phyloP scores from a whole-genome alignment of 2,329 filamentous ascomycete genomes.

The Fusarium phyllophilum region DNA sequence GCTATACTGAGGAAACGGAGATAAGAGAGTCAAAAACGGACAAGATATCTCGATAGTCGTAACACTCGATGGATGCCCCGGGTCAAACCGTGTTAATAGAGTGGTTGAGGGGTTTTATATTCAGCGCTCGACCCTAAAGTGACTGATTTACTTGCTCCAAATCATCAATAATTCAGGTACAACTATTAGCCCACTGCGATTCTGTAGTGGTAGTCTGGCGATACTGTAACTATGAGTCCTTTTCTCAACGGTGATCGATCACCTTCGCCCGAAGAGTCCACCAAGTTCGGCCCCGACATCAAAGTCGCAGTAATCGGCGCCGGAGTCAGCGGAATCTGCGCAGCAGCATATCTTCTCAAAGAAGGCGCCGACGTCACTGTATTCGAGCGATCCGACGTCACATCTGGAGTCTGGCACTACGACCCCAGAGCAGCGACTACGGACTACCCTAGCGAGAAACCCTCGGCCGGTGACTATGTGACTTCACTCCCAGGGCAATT shows the following conservation, averaged over 20 bases:
- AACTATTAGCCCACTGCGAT: fast-evolving
- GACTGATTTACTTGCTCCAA: fast-evolving
- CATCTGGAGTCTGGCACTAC: slow-evolving; percentile 54
- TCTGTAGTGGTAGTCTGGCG: fast-evolving
- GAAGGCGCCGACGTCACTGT: slow-evolving; percentile 51
- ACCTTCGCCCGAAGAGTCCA: neutral
- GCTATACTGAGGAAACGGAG: neutral
- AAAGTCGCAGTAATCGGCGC: slow-evolving; percentile 54
- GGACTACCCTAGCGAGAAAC: slow-evolving; percentile 47
- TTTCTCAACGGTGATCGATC: slow-evolving; percentile 12
- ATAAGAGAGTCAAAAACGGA: neutral
- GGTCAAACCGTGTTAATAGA: neutral
- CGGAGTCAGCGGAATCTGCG: slow-evolving; percentile 53
- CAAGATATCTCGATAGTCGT: neutral
- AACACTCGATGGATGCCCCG: neutral
- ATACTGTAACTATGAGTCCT: slow-evolving; percentile 13
- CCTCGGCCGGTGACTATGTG: slow-evolving; percentile 44
- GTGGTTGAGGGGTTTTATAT: neutral
- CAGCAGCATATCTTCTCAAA: slow-evolving; percentile 51
- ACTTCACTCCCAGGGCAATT: slow-evolving; percentile 22
- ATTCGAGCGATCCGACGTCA: slow-evolving; percentile 49
- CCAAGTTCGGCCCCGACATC: slow-evolving; percentile 15
- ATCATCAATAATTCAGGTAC: fast-evolving
- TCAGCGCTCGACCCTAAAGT: fast-evolving
- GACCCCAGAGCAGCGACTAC: slow-evolving; percentile 45